Evolutionary conservation across 1,284 basidiomycete genomes (phyloP).

Genomic region (Cutaneotrichosporon sp.): DNA sequence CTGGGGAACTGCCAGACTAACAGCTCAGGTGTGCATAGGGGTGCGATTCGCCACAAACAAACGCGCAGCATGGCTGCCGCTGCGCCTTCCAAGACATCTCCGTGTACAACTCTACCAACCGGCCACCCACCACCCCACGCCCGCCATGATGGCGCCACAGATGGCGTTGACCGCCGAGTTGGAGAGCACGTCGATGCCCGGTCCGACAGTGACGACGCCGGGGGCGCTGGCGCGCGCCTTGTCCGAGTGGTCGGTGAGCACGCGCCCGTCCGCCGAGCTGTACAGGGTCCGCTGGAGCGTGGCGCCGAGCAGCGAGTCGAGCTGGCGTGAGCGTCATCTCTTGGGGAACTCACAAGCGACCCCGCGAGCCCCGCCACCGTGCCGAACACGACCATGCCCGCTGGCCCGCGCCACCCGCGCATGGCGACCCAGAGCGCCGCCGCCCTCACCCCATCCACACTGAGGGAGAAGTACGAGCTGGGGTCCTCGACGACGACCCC

Average conservation of each 20-base stretch:
- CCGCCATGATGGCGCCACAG: slow-evolving; percentile 34
- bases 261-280: slow-evolving; percentile 62
- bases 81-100: too few relatives aligned
- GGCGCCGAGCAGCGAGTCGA: slow-evolving; percentile 85
- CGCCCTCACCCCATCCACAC: not conserved
- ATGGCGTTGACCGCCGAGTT: slow-evolving; percentile 59
- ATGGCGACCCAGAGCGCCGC: not conserved
- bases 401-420: slow-evolving; percentile 40
- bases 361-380: slow-evolving; percentile 69
- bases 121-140: slow-evolving; percentile 36
- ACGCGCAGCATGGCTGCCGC: too few relatives aligned
- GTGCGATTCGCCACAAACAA: too few relatives aligned
- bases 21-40: not conserved
- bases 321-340: slow-evolving; percentile 38
- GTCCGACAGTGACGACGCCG: slow-evolving; percentile 62
- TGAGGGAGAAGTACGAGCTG: slow-evolving; percentile 11
- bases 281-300: slow-evolving; percentile 82
- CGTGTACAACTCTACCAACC: slow-evolving; percentile 9
- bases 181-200: slow-evolving; percentile 67
- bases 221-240: slow-evolving; percentile 27
- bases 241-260: slow-evolving; percentile 66
- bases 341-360: slow-evolving; percentile 64
- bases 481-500: slow-evolving; percentile 67
- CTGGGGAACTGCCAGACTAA: not conserved
- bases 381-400: slow-evolving; percentile 61